Evolutionary conservation across 345 rosid species (phyloP).

Genomic region (Turritis glabra): DNA sequence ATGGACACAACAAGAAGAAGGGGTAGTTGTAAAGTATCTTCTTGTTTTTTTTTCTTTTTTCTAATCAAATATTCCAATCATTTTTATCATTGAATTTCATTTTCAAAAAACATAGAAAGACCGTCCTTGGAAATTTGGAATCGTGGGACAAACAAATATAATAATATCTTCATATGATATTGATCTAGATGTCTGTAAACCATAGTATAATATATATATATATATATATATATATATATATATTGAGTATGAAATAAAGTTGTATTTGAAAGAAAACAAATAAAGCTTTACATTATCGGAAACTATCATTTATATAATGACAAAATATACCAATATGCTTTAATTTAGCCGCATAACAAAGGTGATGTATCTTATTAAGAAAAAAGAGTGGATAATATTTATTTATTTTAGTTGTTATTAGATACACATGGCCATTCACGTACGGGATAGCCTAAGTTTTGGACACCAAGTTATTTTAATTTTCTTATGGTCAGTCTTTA

Average conservation of each 20-base stretch:
- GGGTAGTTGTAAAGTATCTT: conserved; percentile 26
- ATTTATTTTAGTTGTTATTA: neutral
- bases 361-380: neutral
- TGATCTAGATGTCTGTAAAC: neutral
- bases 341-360: conserved; percentile 6
- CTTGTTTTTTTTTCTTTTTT: conserved; percentile 16
- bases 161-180: neutral
- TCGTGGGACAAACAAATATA: conserved; percentile 10
- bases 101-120: neutral
- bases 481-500: neutral
- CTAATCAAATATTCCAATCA: conserved; percentile 16
- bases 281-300: neutral
- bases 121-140: conserved; percentile 24
- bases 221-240: neutral
- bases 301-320: neutral
- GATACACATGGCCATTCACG: conserved; percentile 6
- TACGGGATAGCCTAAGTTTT: neutral
- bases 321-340: neutral
- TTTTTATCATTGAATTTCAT: conserved; percentile 3
- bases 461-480: neutral
- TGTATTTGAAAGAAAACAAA: neutral
- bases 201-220: neutral
- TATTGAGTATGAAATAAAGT: neutral
- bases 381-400: neutral
- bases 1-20: conserved; percentile 8